Base-by-base conservation (phyloP, 106 monocot species). In the Iris macrosiphon region DNA sequence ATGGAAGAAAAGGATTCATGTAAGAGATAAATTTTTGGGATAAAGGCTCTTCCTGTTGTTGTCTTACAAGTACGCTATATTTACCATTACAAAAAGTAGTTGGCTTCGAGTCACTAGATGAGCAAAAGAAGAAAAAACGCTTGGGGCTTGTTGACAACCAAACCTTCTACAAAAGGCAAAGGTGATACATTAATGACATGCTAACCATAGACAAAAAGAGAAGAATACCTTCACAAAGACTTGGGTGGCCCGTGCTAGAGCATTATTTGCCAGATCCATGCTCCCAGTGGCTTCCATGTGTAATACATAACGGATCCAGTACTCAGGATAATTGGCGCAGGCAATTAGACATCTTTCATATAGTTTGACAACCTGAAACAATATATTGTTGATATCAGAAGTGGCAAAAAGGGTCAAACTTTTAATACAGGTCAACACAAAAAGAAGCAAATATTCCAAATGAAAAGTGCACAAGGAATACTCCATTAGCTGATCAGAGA, bases 331-430 rank as follows among this genome's bases (percentile, higher is more conserved):
- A 67, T 83, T 96, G 40, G 96, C 96, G 75, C 96, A 96, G 23
- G 96, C 96, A 77, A 96, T 90, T 35, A 96, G 59, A 47, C 96
- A 96, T 50, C 96, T 76, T 61, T 96, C 96, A 70, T 96, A 90
- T 66, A 96, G 65, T 63, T 96, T 96, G 51, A 96, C 75, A 70
- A 96, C 83, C 96, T 96, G 86, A 77, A 85, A 77, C 3, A 53
- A 22, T n/a, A 52, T 4, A 27, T 22, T 25, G 19, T 31, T 15
- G 18, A 16, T 40, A 57, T 52, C n/a, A 62, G 53, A 63, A 59
- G 37, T 67, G 35, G 46, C 22, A 40, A 60, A 52, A 18, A 45
- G 37, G 50, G 26, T 49, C 31, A 48, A 32, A 38, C 7, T n/a
- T n/a, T n/a, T 24, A 52, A 68, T 40, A 65, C 25, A 55, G 49